Percentiles rank a stretch among this genome's conserved stretches.
Conservation (phyloP, 78 protist genomes). For the slime mould (Dictyostelium discoideum) region DNA sequence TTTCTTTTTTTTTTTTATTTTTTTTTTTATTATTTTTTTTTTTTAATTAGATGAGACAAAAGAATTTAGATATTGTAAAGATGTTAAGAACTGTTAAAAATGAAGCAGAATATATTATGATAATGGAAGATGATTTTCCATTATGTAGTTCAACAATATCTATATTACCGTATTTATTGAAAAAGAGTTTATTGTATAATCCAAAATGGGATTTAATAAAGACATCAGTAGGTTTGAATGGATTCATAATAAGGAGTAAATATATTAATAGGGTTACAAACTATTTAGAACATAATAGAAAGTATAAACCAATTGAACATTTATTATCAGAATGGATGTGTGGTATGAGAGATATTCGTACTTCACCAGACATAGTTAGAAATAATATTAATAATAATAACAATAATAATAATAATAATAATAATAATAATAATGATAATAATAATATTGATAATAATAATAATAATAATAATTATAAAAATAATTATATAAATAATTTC, state of each 20-base stretch:
- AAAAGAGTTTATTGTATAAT: conserved; percentile 6
- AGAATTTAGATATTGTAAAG: not conserved
- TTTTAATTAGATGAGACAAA: conserved; percentile 7
- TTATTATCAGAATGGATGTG: conserved; percentile 59
- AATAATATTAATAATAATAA: conserved; percentile 24
- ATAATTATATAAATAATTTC: not conserved
- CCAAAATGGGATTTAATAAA: conserved; percentile 27
- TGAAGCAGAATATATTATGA: conserved; percentile 16
- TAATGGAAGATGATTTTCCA: conserved; percentile 38
- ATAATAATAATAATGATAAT: not conserved
- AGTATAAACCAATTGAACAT: not conserved
- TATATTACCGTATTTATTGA: conserved; percentile 21
- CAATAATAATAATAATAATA: not conserved
- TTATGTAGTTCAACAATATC: conserved; percentile 22
- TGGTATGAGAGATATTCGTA: conserved; percentile 46
- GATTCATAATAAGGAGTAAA: not conserved
- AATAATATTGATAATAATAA: not conserved
- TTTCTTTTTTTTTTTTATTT: no score
- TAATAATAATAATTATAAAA: not conserved
- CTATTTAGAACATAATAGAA: conserved; percentile 9
- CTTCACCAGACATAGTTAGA: not conserved
- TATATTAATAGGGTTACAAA: not conserved
- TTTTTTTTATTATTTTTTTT: not conserved
- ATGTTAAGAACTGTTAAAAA: not conserved
- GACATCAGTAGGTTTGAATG: conserved; percentile 12